Evolutionary conservation across 441 rosid species (phyloP).

Genomic region (Pelargonium fulgidum): DNA sequence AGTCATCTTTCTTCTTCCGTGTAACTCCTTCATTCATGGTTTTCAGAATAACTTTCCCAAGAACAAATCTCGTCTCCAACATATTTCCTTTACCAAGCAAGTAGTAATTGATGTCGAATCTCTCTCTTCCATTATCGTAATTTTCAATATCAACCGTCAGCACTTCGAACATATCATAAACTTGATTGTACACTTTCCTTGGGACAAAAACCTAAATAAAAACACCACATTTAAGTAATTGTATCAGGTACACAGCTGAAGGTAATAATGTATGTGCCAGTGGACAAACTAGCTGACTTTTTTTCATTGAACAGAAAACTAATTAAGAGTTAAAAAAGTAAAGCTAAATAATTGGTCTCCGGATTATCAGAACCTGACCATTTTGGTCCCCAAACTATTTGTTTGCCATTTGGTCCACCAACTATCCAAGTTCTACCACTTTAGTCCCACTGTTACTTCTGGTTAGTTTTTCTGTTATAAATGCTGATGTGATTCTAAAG

Average conservation of each 20-base stretch:
- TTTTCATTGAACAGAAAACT: too few species aligned
- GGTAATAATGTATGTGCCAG: background rate
- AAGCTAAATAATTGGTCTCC: too few species aligned
- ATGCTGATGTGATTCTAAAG: too few species aligned
- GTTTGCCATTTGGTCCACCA: too few species aligned
- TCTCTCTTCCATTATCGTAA: conserved; percentile 29
- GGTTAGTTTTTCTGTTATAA: too few species aligned
- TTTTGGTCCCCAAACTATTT: too few species aligned
- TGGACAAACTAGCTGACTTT: too few species aligned
- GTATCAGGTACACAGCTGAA: conserved; percentile 7
- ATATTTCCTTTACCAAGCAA: conserved; percentile 52
- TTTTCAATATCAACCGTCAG: conserved; percentile 35
- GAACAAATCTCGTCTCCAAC: conserved; percentile 54
- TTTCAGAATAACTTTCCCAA: conserved; percentile 70
- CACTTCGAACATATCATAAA: conserved; percentile 39
- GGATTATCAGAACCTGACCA: too few species aligned
- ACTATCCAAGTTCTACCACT: too few species aligned
- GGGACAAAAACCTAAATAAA: conserved; percentile 57
- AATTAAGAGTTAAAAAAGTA: too few species aligned
- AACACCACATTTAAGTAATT: conserved; percentile 6
- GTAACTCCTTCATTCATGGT: conserved; percentile 37
- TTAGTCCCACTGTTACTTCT: too few species aligned
- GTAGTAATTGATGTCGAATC: conserved; percentile 31
- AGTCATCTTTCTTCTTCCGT: conserved; percentile 20
- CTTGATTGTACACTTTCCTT: conserved; percentile 33